Base-by-base conservation (phyloP, 192 early-diverging fungal species). In the Phycomyces blakesleeanus region DNA sequence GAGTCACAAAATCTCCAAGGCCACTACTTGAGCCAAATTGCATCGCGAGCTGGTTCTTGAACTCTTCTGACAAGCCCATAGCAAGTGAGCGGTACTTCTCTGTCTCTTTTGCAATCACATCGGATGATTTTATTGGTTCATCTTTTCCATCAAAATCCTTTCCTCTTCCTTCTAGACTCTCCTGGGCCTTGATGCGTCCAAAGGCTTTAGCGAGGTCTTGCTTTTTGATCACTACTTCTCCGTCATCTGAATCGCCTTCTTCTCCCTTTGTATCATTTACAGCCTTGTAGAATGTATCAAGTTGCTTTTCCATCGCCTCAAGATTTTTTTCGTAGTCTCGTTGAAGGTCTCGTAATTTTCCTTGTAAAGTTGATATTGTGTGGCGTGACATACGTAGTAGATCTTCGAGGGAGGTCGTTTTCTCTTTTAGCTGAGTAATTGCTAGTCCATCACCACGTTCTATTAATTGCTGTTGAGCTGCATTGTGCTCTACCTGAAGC, bases 351-450 rank as follows among this genome's bases (percentile, higher is more conserved):
- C 78, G 78, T 41, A 89, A 76, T 70, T 86, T 85, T 47, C 76
- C 78, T 75, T 91, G 88, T 22, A 91, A 64, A 6, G 88, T 85
- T 57, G 85, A 82, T 25, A 91, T 87, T 2, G 87, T 89, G 38
- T 89, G 85, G 0, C 89, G 76, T 24, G 89, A 89, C 73, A 89
- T 86, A 4, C 88, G 87, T 22, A 91, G 70, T 9, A 73, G 41
- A 54, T 73, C 71, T 55, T 73, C 71, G 9, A 91, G 37, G 15
- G 71, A 73, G 7, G 25, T 25, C n/a, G 65, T 54, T 21, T 73
- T 73, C 51, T 73, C 71, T 65, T 88, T 88, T 0, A 91, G 74
- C 55, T 87, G 84, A 38, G 37, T 51, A 1, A 64, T 26, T 18
- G 52, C 66, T 14, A 72, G 22, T 21, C 57, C 70, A 57, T 76